phyloP scores from a whole-genome alignment of 2,329 filamentous ascomycete species.

The Xylaria sp. region DNA sequence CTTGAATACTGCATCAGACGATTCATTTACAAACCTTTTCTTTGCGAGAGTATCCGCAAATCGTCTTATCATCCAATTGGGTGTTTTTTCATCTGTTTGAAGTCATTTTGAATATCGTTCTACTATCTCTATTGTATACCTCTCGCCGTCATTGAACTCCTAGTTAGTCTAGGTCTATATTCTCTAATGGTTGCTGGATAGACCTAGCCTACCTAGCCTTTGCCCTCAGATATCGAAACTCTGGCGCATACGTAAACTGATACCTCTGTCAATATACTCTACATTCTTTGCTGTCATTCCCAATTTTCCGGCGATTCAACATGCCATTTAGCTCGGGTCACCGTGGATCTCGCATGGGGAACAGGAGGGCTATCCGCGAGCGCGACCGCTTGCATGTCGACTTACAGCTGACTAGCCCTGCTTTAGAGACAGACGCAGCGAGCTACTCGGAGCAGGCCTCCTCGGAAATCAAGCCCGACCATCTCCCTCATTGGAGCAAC shows the following conservation, averaged over 20 bases:
- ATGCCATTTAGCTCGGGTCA: slow-evolving; percentile 5
- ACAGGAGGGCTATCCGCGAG: slow-evolving; percentile 25
- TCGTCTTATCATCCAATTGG: too few species aligned
- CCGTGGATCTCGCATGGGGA: neutral
- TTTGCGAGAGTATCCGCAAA: too few species aligned
- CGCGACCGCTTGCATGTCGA: slow-evolving; percentile 34
- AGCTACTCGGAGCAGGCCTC: neutral
- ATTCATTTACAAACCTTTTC: too few species aligned
- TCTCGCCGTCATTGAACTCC: neutral
- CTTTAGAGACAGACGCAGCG: neutral
- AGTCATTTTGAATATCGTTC: neutral
- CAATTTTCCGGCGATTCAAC: neutral
- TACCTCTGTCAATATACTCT: neutral
- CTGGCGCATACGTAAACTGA: neutral
- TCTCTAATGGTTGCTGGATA: too few species aligned
- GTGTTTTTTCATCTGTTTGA: too few species aligned
- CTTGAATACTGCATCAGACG: too few species aligned
- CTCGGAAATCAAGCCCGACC: slow-evolving; percentile 38
- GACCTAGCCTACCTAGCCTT: neutral
- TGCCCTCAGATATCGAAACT: neutral
- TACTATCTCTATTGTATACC: neutral
- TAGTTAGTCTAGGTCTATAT: too few species aligned
- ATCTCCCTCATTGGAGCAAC: slow-evolving; percentile 65
- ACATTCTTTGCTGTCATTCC: neutral
- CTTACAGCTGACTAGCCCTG: slow-evolving; percentile 22